Evolutionary conservation across 2,329 filamentous ascomycete genomes (phyloP), one percentile per base, ranked within the genome.

Genomic region (Fusarium sp.): DNA sequence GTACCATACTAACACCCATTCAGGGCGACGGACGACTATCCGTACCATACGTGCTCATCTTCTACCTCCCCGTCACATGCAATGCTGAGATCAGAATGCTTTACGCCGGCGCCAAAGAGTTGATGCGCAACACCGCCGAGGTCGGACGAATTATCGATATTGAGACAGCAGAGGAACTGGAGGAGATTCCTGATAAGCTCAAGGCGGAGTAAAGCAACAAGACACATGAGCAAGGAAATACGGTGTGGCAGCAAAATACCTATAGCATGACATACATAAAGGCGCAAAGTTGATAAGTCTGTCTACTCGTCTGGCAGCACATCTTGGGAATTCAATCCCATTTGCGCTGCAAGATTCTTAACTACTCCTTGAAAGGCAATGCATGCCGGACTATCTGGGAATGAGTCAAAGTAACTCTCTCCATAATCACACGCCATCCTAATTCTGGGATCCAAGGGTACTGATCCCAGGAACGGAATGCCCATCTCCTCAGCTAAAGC

Each of bases 341-440:
- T 84, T 78, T 92, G 84, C 71, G 84, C 82, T 20, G 89, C 89
- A 53, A 98, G 85, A 50, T 88, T 88, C 75, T 88, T 89, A 38
- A 99, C 95, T 12, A 99, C 95, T 38, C 85, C 85, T 81, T 89
- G 91, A 66, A 99, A 88, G 5, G 95, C 95, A 73, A 87, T 84
- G 76, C 94, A 97, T 3, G 96, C 95, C 34, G 96, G 95, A 73
- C 94, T 97, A 74, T 98, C 95, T 0, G 95, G 94, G 80, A 94
- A 99, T 25, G 90, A 91, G 77, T 98, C 95, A 77, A 98, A 92
- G 81, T 97, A 99, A 81, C 94, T 98, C 87, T 99, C 96, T 8
- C 97, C 96, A 80, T 93, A 98, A 80, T 99, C 96, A 77, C 95
- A 98, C 5, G 95, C 92, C 92, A 98, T 97, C 11, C 96, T 93